Conservation (phyloP, 2,329 filamentous ascomycete genomes). For the Thelonectria rubi region DNA sequence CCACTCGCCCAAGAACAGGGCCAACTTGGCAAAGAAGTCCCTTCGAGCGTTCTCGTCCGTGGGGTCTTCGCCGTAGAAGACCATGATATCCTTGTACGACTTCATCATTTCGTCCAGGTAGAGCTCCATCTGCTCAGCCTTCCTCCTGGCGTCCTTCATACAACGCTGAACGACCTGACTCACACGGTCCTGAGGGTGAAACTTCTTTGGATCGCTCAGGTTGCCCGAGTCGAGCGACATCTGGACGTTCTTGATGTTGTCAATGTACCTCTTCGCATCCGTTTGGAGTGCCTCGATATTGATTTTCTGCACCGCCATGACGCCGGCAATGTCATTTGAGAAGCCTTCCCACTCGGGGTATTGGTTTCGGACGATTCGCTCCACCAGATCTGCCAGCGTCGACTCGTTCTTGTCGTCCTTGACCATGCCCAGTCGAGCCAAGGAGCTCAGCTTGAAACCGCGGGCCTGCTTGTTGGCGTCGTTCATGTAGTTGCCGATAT, state of each 20-base stretch:
- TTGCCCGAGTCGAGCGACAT: conserved; percentile 92
- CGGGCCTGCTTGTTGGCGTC: conserved; percentile 98
- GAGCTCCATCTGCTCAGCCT: conserved; percentile 93
- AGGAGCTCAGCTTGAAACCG: conserved; percentile 96
- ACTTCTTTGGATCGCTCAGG: conserved; percentile 94
- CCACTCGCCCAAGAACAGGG: conserved; percentile 90
- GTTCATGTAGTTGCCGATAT: conserved; percentile 99
- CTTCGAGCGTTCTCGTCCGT: conserved; percentile 90
- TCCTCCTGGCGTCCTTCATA: conserved; percentile 96
- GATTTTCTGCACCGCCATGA: conserved; percentile 84
- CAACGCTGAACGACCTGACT: conserved; percentile 88
- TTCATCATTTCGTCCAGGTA: conserved; percentile 93
- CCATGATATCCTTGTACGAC: conserved; percentile 94
- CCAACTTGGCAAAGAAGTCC: conserved; percentile 95
- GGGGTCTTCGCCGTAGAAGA: conserved; percentile 94
- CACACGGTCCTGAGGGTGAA: conserved; percentile 96
- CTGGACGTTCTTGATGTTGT: conserved; percentile 94
- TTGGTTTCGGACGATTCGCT: conserved; percentile 94
- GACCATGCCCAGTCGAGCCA: conserved; percentile 93
- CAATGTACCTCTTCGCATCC: conserved; percentile 91
- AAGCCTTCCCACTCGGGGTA: conserved; percentile 97
- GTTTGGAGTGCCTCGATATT: conserved; percentile 91
- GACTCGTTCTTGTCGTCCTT: conserved; percentile 99
- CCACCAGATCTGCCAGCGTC: conserved; percentile 93
- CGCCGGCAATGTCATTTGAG: conserved; percentile 81